phyloP scores from a whole-genome alignment of 1,284 basidiomycete species.

The Neolentinus lepideus region DNA sequence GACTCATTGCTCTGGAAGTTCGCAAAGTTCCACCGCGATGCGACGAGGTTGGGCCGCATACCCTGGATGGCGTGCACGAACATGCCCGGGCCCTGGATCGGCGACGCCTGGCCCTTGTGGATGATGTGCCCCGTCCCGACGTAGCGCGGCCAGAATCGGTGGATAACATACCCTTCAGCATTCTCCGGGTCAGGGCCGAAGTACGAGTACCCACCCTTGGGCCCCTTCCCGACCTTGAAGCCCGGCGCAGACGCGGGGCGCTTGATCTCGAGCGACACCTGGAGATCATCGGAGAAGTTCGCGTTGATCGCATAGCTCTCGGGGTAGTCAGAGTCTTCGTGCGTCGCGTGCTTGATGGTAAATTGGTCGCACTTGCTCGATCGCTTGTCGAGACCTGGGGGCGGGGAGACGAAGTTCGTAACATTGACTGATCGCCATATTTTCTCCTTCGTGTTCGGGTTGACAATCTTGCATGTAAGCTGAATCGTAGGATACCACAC shows the following conservation, averaged over 20 bases:
- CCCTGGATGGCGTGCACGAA: constrained; percentile 97
- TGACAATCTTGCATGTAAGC: constrained; percentile 89
- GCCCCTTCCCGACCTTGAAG: constrained; percentile 89
- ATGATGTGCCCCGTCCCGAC: constrained; percentile 67
- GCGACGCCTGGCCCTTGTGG: constrained; percentile 59
- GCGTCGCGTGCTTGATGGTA: constrained; percentile 67
- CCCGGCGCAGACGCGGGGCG: constrained; percentile 72
- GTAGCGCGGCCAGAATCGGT: constrained; percentile 87
- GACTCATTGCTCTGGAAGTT: constrained; percentile 74
- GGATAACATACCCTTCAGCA: constrained; percentile 85
- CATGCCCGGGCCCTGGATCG: constrained; percentile 79
- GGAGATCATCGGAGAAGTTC: constrained; percentile 75
- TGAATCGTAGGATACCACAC: constrained; percentile 94
- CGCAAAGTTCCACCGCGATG: constrained; percentile 93
- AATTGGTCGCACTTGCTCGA: constrained; percentile 90
- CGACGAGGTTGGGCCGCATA: constrained; percentile 94
- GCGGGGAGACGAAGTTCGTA: constrained; percentile 74
- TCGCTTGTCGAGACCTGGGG: constrained; percentile 75
- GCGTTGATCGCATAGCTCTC: constrained; percentile 79
- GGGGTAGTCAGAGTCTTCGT: constrained; percentile 57
- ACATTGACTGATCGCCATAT: constrained; percentile 92
- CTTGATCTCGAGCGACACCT: constrained; percentile 71
- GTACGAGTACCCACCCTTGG: constrained; percentile 85
- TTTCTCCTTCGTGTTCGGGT: constrained; percentile 71
- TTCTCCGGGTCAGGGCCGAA: constrained; percentile 75